Conservation (phyloP, 192 early-diverging fungal genomes). For the Fimicolochytrium jonesii region DNA sequence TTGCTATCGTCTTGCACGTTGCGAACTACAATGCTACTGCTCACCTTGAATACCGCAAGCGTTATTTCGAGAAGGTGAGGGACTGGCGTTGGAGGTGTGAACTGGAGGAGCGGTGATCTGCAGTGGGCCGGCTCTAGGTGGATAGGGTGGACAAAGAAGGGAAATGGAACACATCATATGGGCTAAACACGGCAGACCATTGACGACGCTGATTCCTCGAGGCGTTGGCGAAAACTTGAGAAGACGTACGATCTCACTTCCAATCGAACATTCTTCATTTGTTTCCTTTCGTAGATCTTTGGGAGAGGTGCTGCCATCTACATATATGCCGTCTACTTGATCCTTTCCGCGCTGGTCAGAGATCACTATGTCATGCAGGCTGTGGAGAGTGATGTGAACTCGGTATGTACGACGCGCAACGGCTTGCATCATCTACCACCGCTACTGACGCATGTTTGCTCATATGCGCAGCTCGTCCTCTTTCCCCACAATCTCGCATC, state of each 20-base stretch:
- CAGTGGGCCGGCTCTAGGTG: too few species aligned
- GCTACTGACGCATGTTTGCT: too few species aligned
- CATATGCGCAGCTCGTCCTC: not conserved
- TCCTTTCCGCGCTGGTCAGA: constrained; percentile 47
- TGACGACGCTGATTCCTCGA: too few species aligned
- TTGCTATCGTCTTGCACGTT: constrained; percentile 38
- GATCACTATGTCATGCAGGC: constrained; percentile 55
- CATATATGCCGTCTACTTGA: constrained; percentile 51
- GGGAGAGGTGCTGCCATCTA: constrained; percentile 54
- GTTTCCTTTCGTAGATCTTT: constrained; percentile 33
- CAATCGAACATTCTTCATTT: too few species aligned
- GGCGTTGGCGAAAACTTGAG: too few species aligned
- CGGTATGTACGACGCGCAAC: constrained; percentile 32
- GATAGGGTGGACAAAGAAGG: too few species aligned
- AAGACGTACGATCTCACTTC: too few species aligned
- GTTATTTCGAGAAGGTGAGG: constrained; percentile 31
- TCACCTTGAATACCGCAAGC: constrained; percentile 32
- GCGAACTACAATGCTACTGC: constrained; percentile 42
- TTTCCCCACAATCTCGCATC: too few species aligned
- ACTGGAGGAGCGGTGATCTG: too few species aligned
- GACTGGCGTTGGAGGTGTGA: not conserved
- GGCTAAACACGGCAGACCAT: too few species aligned
- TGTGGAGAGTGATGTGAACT: constrained; percentile 40
- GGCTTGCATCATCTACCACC: not conserved
- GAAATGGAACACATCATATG: too few species aligned